phyloP scores from a whole-genome alignment of 345 rosid species.

The Gossypium mustelinum region DNA sequence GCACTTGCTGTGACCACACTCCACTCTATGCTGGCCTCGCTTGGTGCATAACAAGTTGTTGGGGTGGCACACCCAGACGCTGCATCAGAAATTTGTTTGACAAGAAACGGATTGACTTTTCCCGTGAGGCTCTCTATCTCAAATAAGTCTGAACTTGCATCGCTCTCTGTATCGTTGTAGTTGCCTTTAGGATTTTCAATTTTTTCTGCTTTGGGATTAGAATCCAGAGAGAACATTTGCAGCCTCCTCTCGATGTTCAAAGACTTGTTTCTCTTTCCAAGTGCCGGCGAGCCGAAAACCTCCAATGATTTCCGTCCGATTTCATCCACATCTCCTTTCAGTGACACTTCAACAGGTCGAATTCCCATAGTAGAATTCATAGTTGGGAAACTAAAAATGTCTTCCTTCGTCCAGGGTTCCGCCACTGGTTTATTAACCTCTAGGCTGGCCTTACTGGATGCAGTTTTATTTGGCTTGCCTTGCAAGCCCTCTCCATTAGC shows the following conservation, averaged over 20 bases:
- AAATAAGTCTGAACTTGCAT: constrained; percentile 76
- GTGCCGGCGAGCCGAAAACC: constrained; percentile 55
- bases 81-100: constrained; percentile 51
- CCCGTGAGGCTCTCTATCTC: constrained; percentile 84
- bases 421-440: constrained; percentile 16
- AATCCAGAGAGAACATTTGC: constrained; percentile 44
- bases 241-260: constrained; percentile 41
- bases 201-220: constrained; percentile 27
- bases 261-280: constrained; percentile 30
- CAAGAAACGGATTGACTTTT: constrained; percentile 49
- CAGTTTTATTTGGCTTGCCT: constrained; percentile 14
- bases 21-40: constrained; percentile 88
- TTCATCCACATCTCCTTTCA: constrained; percentile 23
- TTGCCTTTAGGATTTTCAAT: constrained; percentile 21
- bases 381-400: constrained; percentile 33
- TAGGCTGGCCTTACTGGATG: constrained; percentile 5
- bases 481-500: constrained; percentile 21
- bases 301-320: constrained; percentile 49
- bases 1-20: constrained; percentile 83
- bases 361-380: constrained; percentile 10
- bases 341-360: constrained; percentile 18
- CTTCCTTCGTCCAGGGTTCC: constrained; percentile 19
- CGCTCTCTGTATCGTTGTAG: constrained; percentile 49
- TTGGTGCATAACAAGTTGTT: constrained; percentile 61
- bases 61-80: constrained; percentile 49